Conservation (phyloP, 2,329 filamentous ascomycete genomes). For the Macrophomina phaseolina region DNA sequence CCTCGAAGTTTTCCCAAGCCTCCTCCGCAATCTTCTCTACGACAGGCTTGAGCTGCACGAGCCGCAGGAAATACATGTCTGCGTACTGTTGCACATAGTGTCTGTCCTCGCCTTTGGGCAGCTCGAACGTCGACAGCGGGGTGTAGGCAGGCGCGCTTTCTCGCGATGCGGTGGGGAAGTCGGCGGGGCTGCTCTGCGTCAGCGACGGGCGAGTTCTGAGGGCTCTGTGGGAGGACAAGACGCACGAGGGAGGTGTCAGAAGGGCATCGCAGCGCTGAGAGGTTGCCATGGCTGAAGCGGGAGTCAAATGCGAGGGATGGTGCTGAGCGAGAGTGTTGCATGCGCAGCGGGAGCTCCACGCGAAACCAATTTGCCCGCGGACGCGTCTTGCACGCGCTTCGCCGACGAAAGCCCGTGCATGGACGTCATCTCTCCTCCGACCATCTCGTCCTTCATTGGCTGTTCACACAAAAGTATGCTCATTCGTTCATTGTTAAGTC, state of each 20-base stretch:
- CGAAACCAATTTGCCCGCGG: conserved; percentile 19
- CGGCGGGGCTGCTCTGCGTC: conserved; percentile 14
- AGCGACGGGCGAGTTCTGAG: neutral
- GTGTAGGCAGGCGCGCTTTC: conserved; percentile 66
- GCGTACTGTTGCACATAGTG: conserved; percentile 95
- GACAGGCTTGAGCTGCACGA: conserved; percentile 83
- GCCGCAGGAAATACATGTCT: conserved; percentile 94
- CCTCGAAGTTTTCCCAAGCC: conserved; percentile 76
- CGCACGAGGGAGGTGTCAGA: conserved; percentile 8
- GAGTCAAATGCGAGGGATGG: neutral
- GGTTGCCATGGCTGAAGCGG: neutral
- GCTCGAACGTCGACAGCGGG: conserved; percentile 74
- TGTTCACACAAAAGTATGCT: neutral
- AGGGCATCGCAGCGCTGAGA: neutral
- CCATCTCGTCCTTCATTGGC: neutral
- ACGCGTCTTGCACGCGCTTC: conserved; percentile 1
- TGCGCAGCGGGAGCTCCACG: neutral
- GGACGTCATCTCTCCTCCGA: neutral
- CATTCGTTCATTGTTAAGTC: neutral
- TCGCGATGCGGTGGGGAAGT: conserved; percentile 20
- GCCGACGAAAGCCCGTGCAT: neutral
- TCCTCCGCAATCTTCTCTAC: conserved; percentile 76
- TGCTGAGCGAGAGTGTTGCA: neutral
- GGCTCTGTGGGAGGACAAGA: neutral
- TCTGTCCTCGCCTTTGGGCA: conserved; percentile 66